Base-by-base conservation (phyloP, 768 basidiomycete genomes). In the Saitozyma sp. region DNA sequence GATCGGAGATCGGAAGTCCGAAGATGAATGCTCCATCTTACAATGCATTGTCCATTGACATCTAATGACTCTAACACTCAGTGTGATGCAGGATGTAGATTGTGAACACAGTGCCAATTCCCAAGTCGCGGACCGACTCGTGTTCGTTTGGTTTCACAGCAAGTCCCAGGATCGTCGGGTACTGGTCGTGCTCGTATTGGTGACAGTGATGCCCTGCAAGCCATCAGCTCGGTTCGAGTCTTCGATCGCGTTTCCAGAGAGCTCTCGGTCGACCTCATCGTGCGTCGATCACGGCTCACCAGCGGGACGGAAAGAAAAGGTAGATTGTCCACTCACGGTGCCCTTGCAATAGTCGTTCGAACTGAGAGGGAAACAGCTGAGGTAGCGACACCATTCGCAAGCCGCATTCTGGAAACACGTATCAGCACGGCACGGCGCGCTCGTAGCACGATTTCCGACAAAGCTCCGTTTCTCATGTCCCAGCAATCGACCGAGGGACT, bases 291-390 rank as follows among this genome's bases (percentile, higher is more conserved):
- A n/a, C n/a, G n/a, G n/a, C n/a, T n/a, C n/a, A n/a, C n/a, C n/a
- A n/a, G n/a, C n/a, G n/a, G n/a, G n/a, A n/a, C n/a, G n/a, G n/a
- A 19, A 14, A 52, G 11, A 50, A 1, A 11, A 46, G 57, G 5
- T 6, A 29, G 50, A 49, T 13, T 14, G 6, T 6, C 7, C 13
- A 64, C 71, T 66, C 54, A 78, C 80, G 3, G 71, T 79, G n/a
- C 81, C 81, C 39, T 64, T 61, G 62, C 80, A 82, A 46, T 73
- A 69, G 54, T 81, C 71, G 67, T 82, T 82, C 8, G 70, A 56
- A 3, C 61, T 58, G n/a, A 88, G 89, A 0, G 93, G 94, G 77
- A 94, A 86, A 70, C 94, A 96, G 1, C 91, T 92, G 6, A 96
- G 81, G 78, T 91, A 96, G 54, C 91, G 86, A 77, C 93, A 96